A percentile compares a stretch with the other conserved stretches of the same genome.
These are phyloP conservation scores for Salinomyces thailandicus DNA, from an alignment of 2,329 filamentous ascomycete species.

Conservation along the genomic window DNA sequence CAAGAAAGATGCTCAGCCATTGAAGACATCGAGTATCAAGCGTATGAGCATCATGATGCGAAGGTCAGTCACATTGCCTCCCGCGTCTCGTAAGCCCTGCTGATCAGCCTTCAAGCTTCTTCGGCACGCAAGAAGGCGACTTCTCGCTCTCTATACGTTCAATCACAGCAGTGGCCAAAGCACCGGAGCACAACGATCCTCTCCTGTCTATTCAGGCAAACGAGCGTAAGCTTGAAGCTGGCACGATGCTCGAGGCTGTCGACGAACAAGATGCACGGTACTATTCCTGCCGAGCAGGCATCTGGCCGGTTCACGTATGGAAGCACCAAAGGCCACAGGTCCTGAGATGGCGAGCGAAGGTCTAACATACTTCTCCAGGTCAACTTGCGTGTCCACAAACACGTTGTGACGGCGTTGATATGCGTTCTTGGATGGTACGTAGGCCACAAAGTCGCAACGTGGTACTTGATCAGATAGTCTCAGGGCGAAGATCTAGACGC, in stretches of 20 bases:
- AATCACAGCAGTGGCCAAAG: constrained; percentile 38
- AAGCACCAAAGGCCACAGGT: no score
- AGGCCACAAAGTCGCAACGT: no score
- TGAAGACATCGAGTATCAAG: constrained; percentile 52
- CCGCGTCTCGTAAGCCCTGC: neutral
- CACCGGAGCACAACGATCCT: constrained; percentile 9
- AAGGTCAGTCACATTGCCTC: constrained; percentile 46
- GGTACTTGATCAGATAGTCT: no score
- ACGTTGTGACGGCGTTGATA: no score
- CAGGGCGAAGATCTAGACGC: no score
- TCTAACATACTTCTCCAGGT: no score
- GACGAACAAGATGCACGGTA: neutral
- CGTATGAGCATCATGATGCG: constrained; percentile 69
- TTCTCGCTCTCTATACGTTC: constrained; percentile 50
- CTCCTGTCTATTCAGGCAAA: neutral
- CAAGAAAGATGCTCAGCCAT: constrained; percentile 46
- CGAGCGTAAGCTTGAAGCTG: constrained; percentile 3
- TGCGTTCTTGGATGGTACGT: no score
- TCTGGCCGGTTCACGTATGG: no score
- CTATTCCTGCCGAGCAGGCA: neutral
- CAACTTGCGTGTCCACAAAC: no score
- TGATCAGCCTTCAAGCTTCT: constrained; percentile 46
- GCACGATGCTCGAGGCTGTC: neutral
- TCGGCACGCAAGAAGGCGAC: constrained; percentile 59
- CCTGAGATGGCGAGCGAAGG: no score